These are phyloP conservation scores for Zygosaccharomyces pseudorouxii DNA, from an alignment of 805 yeast species.

Conservation along the genomic window DNA sequence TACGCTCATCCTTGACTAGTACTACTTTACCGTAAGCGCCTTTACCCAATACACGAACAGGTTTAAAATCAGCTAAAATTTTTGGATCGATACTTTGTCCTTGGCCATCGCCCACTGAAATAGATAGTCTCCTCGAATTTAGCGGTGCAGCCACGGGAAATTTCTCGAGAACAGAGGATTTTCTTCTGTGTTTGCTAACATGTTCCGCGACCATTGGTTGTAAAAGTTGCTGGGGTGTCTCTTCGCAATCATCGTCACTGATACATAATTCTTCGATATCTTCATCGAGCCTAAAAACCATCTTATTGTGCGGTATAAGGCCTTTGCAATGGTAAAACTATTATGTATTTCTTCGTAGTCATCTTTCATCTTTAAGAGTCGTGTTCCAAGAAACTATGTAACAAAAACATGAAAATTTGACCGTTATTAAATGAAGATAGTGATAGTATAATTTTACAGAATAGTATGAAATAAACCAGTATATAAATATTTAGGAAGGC, in stretches of 20 bases:
- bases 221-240: conserved; percentile 1
- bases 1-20: conserved; percentile 59
- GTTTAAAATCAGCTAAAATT: conserved; percentile 54
- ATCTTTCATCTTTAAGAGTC: neutral
- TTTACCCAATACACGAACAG: conserved; percentile 71
- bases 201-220: conserved; percentile 2
- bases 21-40: conserved; percentile 90
- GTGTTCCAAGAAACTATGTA: neutral
- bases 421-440: neutral
- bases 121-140: conserved; percentile 24
- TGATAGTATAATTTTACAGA: neutral
- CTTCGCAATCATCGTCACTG: conserved; percentile 10
- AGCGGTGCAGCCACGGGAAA: conserved; percentile 29
- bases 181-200: conserved; percentile 21
- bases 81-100: neutral
- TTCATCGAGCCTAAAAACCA: conserved; percentile 16
- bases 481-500: neutral
- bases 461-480: neutral
- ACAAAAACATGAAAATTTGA: neutral
- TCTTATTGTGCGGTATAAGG: neutral
- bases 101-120: conserved; percentile 13
- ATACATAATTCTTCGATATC: conserved; percentile 14
- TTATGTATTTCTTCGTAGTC: neutral
- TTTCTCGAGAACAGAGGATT: conserved; percentile 31
- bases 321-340: neutral